These are phyloP conservation scores for Danielia oregonensis DNA, from an alignment of 805 yeast species.

Conservation along the genomic window DNA sequence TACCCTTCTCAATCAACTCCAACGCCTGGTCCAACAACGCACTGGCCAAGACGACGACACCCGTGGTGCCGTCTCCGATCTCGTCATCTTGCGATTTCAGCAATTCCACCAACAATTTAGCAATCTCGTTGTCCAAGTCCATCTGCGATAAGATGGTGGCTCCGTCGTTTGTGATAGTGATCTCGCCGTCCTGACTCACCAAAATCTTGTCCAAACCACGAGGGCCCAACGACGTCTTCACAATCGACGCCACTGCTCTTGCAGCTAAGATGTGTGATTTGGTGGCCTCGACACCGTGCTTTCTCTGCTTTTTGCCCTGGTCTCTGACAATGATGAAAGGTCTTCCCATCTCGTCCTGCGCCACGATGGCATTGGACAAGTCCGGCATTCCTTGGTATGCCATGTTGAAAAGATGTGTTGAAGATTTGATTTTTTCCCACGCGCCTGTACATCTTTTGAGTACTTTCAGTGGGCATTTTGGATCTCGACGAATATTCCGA, in stretches of 20 bases:
- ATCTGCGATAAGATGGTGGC: constrained; percentile 94
- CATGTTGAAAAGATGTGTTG: constrained; percentile 10
- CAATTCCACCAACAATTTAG: constrained; percentile 89
- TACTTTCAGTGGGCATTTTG: no score
- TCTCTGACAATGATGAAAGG: constrained; percentile 97
- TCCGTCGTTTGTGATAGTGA: constrained; percentile 97
- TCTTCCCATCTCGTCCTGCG: constrained; percentile 99
- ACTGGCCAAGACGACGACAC: constrained; percentile 95
- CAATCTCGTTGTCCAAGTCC: constrained; percentile 95
- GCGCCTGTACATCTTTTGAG: constrained; percentile 2
- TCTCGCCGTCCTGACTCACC: constrained; percentile 94
- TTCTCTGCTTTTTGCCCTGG: constrained; percentile 68
- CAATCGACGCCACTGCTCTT: constrained; percentile 86
- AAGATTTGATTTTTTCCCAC: constrained; percentile 3
- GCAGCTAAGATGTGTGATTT: constrained; percentile 92
- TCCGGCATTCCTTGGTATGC: constrained; percentile 61
- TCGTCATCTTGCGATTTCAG: constrained; percentile 96
- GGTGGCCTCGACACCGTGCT: constrained; percentile 45
- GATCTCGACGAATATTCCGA: no score
- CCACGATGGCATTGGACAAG: constrained; percentile 96
- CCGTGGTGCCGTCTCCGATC: constrained; percentile 98
- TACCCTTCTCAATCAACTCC: constrained; percentile 92
- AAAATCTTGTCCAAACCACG: constrained; percentile 97
- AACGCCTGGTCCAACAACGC: constrained; percentile 92
- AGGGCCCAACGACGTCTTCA: constrained; percentile 93